Conservation (phyloP, 306 rosid genomes). For the Dalbergia cultrata region DNA sequence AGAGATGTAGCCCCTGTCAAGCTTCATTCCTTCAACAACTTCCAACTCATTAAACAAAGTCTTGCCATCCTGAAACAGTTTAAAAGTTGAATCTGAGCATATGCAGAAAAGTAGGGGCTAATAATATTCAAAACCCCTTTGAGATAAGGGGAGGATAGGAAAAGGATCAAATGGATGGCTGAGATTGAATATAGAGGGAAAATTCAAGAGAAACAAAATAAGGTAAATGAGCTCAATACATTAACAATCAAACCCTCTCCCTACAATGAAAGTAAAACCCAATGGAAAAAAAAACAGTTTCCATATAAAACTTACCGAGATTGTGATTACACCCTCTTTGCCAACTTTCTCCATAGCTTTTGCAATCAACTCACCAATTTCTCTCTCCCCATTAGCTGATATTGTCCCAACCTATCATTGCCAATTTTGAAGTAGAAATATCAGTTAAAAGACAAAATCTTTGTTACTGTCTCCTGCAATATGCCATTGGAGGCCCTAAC, state of each 20-base stretch:
- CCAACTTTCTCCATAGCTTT: slow-evolving; percentile 99
- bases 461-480: background rate
- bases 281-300: background rate
- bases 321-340: slow-evolving; percentile 97
- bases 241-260: background rate
- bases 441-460: background rate
- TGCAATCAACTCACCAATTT: slow-evolving; percentile 98
- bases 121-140: background rate
- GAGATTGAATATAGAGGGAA: background rate
- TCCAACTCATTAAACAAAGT: slow-evolving; percentile 92
- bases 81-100: slow-evolving; percentile 24
- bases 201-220: background rate
- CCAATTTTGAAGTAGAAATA: background rate
- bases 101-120: background rate
- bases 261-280: slow-evolving; percentile 10
- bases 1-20: slow-evolving; percentile 95
- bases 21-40: slow-evolving; percentile 99
- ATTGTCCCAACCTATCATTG: slow-evolving; percentile 86
- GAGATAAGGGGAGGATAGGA: background rate
- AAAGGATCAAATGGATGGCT: background rate
- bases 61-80: slow-evolving; percentile 86
- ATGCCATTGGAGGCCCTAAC: background rate
- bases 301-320: slow-evolving; percentile 65
- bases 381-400: slow-evolving; percentile 96
- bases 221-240: background rate